A percentile compares a stretch with the other conserved stretches of the same genome.
Evolutionary conservation across 2,329 filamentous ascomycete genomes (phyloP).

Genomic region (Penicillium sp.): DNA sequence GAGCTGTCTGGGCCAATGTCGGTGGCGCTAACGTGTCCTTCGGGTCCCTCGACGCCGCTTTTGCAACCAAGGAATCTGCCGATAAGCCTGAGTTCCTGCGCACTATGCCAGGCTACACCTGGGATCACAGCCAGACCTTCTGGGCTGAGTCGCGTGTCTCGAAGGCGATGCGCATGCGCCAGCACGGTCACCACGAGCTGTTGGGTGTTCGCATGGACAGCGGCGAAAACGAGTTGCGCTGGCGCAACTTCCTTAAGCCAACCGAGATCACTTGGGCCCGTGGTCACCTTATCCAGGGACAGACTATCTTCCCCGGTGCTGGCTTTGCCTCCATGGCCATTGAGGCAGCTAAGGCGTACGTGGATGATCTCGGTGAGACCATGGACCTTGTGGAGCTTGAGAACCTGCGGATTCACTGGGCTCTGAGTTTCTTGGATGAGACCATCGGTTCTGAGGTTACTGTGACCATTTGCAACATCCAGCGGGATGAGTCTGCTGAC

Average conservation of each 20-base stretch:
- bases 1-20: neutral
- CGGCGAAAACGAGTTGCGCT: constrained; percentile 14
- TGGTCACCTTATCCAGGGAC: constrained; percentile 21
- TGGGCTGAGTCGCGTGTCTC: constrained; percentile 46
- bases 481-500: neutral
- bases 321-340: constrained; percentile 26
- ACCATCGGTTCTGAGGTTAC: constrained; percentile 7
- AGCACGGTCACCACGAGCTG: constrained; percentile 22
- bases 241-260: constrained; percentile 24
- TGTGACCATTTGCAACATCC: constrained; percentile 1
- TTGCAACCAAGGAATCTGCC: neutral
- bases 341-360: constrained; percentile 21
- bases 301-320: constrained; percentile 26
- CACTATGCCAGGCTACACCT: constrained; percentile 45
- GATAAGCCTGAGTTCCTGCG: neutral
- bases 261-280: constrained; percentile 24
- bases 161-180: constrained; percentile 40
- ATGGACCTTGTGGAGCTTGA: constrained; percentile 16
- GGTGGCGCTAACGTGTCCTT: neutral
- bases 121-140: constrained; percentile 46
- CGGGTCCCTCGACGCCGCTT: neutral
- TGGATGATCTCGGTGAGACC: neutral
- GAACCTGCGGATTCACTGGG: constrained; percentile 13
- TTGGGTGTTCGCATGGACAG: constrained; percentile 17
- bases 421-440: constrained; percentile 11